phyloP scores from a whole-genome alignment of 176 grass and related monocot species.

The Tillandsia leiboldiana region DNA sequence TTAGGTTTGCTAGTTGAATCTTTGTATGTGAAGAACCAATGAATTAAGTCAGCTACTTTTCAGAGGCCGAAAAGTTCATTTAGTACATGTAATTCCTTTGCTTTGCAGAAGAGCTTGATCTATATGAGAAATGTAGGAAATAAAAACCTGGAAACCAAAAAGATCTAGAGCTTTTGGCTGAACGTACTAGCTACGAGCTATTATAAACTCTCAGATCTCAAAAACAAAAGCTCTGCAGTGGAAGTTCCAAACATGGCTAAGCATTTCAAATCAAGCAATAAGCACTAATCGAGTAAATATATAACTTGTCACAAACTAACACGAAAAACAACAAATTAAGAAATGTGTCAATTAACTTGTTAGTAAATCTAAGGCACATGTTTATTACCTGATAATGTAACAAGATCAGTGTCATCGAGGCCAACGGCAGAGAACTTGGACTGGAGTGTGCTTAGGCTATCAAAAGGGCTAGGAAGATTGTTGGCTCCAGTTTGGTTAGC shows the following conservation, averaged over 20 bases:
- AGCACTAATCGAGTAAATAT: too few relatives aligned
- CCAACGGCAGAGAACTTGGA: constrained; percentile 26
- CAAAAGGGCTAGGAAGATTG: constrained; percentile 23
- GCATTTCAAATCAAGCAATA: too few relatives aligned
- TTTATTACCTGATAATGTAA: constrained; percentile 24
- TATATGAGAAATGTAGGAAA: neutral
- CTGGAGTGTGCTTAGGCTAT: constrained; percentile 9
- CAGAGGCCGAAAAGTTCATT: too few relatives aligned
- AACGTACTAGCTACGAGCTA: neutral
- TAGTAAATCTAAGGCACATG: neutral
- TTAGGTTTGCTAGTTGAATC: neutral
- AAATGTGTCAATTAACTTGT: too few relatives aligned
- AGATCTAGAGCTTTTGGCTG: neutral
- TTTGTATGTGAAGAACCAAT: neutral
- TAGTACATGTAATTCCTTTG: too few relatives aligned
- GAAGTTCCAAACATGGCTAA: too few relatives aligned
- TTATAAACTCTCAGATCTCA: too few relatives aligned
- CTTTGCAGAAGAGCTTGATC: neutral
- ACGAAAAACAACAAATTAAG: too few relatives aligned
- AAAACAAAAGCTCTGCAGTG: too few relatives aligned
- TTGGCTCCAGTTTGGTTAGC: constrained; percentile 16
- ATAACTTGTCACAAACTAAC: too few relatives aligned
- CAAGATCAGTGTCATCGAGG: constrained; percentile 32
- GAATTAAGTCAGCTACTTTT: too few relatives aligned
- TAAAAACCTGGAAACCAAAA: constrained; percentile 17